These are phyloP conservation scores for Apiospora hydei DNA, from an alignment of 2,329 filamentous ascomycete genomes.

Conservation along the genomic window DNA sequence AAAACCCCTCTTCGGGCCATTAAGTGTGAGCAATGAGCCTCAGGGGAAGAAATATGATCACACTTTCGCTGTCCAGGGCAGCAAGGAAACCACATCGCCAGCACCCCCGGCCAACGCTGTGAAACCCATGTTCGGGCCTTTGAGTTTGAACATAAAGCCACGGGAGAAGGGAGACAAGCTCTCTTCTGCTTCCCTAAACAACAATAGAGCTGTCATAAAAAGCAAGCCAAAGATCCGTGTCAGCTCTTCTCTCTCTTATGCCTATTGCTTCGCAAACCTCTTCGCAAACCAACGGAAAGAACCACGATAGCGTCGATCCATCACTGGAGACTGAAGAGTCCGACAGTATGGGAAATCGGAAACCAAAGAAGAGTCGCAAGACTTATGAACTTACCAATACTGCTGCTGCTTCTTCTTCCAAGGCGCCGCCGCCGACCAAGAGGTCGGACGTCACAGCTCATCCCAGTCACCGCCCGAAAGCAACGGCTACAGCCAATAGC, in stretches of 20 bases:
- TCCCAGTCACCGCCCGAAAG: background rate
- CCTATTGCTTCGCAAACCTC: background rate
- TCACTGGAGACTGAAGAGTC: background rate
- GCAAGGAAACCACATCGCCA: background rate
- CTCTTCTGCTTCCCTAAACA: background rate
- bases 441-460: background rate
- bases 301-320: background rate
- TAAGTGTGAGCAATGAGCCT: background rate
- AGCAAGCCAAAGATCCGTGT: background rate
- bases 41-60: background rate
- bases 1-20: background rate
- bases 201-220: background rate
- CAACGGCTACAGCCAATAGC: background rate
- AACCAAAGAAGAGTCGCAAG: background rate
- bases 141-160: background rate
- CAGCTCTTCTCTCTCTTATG: background rate
- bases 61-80: background rate
- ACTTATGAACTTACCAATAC: background rate
- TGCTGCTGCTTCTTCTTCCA: background rate
- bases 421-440: background rate
- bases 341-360: background rate
- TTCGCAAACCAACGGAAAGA: background rate
- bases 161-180: background rate
- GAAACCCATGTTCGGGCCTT: background rate
- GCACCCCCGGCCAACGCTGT: background rate